phyloP scores from a whole-genome alignment of 2,329 filamentous ascomycete species.

The Arthrobotrys entomopaga region DNA sequence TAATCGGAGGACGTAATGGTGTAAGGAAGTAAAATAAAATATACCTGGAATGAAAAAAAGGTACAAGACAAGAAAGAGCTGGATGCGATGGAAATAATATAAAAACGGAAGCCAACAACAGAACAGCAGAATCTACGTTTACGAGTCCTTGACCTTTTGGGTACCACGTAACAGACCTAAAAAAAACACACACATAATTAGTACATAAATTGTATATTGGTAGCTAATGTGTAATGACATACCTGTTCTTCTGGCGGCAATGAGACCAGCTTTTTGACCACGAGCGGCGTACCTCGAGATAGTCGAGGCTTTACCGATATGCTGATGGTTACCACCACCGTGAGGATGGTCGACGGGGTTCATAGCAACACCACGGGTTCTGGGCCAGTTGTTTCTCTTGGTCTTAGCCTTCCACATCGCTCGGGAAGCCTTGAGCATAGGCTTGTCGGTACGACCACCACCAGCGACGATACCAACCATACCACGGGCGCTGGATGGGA shows the following conservation, averaged over 20 bases:
- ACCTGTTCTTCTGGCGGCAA: conserved; percentile 97
- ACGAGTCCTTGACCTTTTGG: conserved; percentile 98
- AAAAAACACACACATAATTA: background rate
- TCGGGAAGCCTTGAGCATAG: conserved; percentile 97
- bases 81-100: conserved; percentile 10
- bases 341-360: conserved; percentile 99
- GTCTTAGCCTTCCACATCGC: conserved; percentile 99
- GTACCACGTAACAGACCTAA: conserved; percentile 93
- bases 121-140: conserved; percentile 29
- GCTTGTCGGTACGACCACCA: conserved; percentile 99
- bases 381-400: conserved; percentile 99
- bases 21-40: conserved; percentile 15
- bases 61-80: conserved; percentile 34
- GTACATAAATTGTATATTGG: background rate
- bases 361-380: conserved; percentile 99
- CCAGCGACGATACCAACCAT: conserved; percentile 99
- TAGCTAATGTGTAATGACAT: background rate
- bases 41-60: conserved; percentile 27
- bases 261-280: conserved; percentile 99
- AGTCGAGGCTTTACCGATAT: conserved; percentile 99
- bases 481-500: conserved; percentile 88
- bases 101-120: conserved; percentile 15
- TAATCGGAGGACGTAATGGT: conserved; percentile 6
- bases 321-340: conserved; percentile 99
- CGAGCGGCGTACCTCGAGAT: conserved; percentile 97